Evolutionary conservation across 306 rosid species (phyloP).

Genomic region (Acmispon strigosus): DNA sequence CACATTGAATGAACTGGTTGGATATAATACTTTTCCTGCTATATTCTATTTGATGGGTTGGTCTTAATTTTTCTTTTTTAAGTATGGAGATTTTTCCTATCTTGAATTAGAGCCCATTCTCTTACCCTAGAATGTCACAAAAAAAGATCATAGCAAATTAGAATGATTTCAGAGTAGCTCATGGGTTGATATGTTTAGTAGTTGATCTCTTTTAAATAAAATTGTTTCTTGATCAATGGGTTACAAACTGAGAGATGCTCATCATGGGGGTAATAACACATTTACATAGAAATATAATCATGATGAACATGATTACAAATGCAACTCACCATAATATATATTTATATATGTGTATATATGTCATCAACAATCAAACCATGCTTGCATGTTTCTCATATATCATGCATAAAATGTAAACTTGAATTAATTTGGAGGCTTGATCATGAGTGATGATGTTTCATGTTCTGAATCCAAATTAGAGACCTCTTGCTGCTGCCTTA

Average conservation of each 20-base stretch:
- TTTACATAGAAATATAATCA: conserved; percentile 20
- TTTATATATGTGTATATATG: not conserved
- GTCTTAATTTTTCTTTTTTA: too few relatives aligned
- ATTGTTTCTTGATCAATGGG: too few relatives aligned
- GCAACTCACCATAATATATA: conserved; percentile 1
- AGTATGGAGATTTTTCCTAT: too few relatives aligned
- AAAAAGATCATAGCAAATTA: too few relatives aligned
- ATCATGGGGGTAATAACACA: conserved; percentile 14
- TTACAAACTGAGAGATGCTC: not conserved
- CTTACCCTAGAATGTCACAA: too few relatives aligned
- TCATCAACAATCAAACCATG: not conserved
- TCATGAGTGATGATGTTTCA: conserved; percentile 18
- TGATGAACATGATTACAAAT: not conserved
- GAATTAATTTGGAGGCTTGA: conserved; percentile 1
- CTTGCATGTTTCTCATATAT: not conserved
- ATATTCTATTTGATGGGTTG: too few relatives aligned
- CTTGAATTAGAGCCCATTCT: too few relatives aligned
- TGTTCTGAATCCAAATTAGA: conserved; percentile 11
- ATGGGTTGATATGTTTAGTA: too few relatives aligned
- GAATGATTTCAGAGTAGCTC: too few relatives aligned
- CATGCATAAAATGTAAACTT: not conserved
- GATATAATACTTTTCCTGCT: too few relatives aligned
- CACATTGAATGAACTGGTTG: too few relatives aligned
- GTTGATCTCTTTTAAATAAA: too few relatives aligned
- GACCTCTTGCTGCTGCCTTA: conserved; percentile 21